Evolutionary conservation across 164 flowering plant species (phyloP), one percentile per base, ranked within the genome.

Genomic region (Vitis labrusca): DNA sequence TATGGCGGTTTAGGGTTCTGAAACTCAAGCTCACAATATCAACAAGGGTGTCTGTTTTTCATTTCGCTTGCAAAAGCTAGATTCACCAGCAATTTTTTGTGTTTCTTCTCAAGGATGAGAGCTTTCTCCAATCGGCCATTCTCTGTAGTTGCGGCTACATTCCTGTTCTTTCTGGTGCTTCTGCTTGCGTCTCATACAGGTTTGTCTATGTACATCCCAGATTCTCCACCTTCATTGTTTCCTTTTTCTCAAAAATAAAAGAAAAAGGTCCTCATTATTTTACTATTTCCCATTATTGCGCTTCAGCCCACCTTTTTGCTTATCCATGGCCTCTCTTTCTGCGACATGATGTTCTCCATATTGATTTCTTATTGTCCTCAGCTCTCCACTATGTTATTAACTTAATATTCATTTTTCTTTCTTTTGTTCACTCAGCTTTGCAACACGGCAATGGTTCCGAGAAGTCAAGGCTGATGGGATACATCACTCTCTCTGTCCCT

Each of bases 171-270:
- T 14, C 37, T 72, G 5, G 7, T 66, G 19, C 61, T 77, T 17
- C 51, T 72, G 50, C 15, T 32, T 49, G 54, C 68, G 9, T 32
- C 27, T 69, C 17, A 30, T 50, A 8, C 72, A 9, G 78, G 78
- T 77, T 2, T 58, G 70, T 55, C 67, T 68, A 5, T 53, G 66
- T 54, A 49, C 30, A 65, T 51, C 48, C 30, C 37, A 16, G 10
- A 14, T 37, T 53, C 56, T 56, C 19, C 50, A 32, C 16, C 14
- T 13, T 62, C n/a, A 1, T 16, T 49, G 37, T 52, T n/a, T n/a
- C 50, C 3, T 50, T 47, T 53, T 37, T n/a, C 17, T 50, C 8
- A 10, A 1, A 10, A 10, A 13, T 8, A 10, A 50, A 10, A 50
- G 13, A 50, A 10, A 50, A 50, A 8, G 13, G 14, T 50, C 13